phyloP scores from a whole-genome alignment of 2,329 filamentous ascomycete species.

The Pseudocercospora ulei region DNA sequence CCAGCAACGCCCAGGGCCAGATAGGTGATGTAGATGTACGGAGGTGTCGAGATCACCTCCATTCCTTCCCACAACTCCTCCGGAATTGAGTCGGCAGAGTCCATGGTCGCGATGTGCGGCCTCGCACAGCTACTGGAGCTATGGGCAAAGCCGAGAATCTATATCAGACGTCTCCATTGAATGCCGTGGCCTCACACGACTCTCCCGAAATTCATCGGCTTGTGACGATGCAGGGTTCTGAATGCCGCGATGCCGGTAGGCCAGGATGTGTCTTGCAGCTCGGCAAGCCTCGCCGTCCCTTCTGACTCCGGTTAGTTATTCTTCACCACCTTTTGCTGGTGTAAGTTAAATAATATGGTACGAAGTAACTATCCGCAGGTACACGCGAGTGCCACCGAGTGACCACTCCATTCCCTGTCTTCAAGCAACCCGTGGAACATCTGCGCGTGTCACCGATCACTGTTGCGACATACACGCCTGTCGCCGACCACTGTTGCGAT shows the following conservation, averaged over 20 bases:
- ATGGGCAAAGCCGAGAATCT: not conserved
- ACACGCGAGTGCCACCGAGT: too few relatives aligned
- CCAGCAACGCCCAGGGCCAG: slow-evolving; percentile 23
- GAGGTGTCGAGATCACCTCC: slow-evolving; percentile 23
- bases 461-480: too few relatives aligned
- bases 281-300: too few relatives aligned
- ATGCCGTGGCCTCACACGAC: not conserved
- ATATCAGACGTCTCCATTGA: not conserved
- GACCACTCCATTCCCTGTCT: too few relatives aligned
- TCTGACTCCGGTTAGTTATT: too few relatives aligned
- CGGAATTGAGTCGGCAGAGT: slow-evolving; percentile 30
- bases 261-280: slow-evolving; percentile 3
- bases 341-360: too few relatives aligned
- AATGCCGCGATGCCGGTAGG: slow-evolving; percentile 3
- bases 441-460: too few relatives aligned
- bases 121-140: not conserved
- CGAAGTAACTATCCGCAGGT: too few relatives aligned
- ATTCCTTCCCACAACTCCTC: slow-evolving; percentile 28
- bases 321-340: too few relatives aligned
- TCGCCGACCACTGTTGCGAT: too few relatives aligned
- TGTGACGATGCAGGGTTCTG: slow-evolving; percentile 1
- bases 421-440: too few relatives aligned
- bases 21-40: slow-evolving; percentile 24
- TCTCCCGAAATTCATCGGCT: slow-evolving; percentile 4
- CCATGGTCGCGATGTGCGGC: slow-evolving; percentile 21